Conservation (phyloP, 2,329 filamentous ascomycete species). For the Scedosporium boydii region DNA sequence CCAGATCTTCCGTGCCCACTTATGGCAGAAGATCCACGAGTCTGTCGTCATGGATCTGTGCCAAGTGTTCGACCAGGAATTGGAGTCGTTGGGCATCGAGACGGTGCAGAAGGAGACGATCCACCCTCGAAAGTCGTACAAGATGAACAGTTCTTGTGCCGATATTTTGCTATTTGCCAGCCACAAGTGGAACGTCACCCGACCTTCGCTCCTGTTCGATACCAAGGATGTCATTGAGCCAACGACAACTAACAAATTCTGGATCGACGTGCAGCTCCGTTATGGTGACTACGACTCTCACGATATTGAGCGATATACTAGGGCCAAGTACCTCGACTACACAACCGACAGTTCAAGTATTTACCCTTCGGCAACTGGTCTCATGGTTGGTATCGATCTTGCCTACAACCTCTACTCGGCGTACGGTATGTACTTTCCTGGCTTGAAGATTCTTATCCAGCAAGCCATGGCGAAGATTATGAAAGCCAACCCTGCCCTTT, state of each 20-base stretch:
- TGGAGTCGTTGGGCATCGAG: constrained; percentile 92
- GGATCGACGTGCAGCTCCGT: constrained; percentile 91
- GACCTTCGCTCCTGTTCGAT: constrained; percentile 87
- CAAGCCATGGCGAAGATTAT: constrained; percentile 99
- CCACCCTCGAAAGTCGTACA: constrained; percentile 97
- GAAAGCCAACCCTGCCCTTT: constrained; percentile 96
- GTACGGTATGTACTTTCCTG: constrained; percentile 97
- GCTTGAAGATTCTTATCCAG: constrained; percentile 87
- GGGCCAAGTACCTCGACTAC: constrained; percentile 97
- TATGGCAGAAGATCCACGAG: constrained; percentile 99
- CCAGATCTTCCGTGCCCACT: constrained; percentile 97
- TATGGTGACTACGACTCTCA: constrained; percentile 99
- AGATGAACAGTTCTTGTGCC: constrained; percentile 99
- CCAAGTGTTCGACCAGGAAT: constrained; percentile 94
- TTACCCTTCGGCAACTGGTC: constrained; percentile 89
- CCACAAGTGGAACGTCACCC: constrained; percentile 97
- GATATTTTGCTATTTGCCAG: constrained; percentile 95
- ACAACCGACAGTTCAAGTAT: constrained; percentile 98
- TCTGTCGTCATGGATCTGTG: constrained; percentile 98
- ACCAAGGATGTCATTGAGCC: constrained; percentile 92
- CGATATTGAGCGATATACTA: constrained; percentile 94
- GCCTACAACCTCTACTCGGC: constrained; percentile 98
- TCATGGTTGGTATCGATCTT: constrained; percentile 96
- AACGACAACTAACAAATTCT: constrained; percentile 97
- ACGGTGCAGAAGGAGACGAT: constrained; percentile 99